Conservation (phyloP, 2,329 filamentous ascomycete species). For the Penicillium sp. region DNA sequence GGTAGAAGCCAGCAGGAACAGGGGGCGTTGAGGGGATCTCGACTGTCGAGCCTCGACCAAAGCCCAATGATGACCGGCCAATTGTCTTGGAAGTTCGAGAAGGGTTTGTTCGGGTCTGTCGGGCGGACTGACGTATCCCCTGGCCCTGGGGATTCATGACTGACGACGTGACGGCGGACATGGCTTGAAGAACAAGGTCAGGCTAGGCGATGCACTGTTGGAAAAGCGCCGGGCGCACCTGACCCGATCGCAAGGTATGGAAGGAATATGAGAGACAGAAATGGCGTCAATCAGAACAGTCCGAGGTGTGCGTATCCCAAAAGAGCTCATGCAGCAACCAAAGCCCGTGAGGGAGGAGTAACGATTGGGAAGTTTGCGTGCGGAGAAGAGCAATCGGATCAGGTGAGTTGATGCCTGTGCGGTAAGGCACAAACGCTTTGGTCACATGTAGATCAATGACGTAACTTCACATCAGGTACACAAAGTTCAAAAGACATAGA, state of each 20-base stretch:
- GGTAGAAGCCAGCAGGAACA: conserved; percentile 56
- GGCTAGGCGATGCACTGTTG: conserved; percentile 11
- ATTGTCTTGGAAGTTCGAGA: conserved; percentile 48
- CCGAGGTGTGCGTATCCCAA: neutral
- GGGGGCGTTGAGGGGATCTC: conserved; percentile 29
- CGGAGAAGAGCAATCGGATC: conserved; percentile 27
- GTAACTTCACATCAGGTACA: neutral
- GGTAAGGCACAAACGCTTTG: conserved; percentile 12
- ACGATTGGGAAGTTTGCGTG: conserved; percentile 22
- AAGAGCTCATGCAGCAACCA: conserved; percentile 5
- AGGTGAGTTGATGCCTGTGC: conserved; percentile 20
- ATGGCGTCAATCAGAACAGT: neutral
- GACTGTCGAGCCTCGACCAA: conserved; percentile 31
- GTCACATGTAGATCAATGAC: neutral
- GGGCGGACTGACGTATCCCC: conserved; percentile 36
- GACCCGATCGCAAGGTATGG: conserved; percentile 6
- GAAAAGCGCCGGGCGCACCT: conserved; percentile 10
- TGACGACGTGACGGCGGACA: conserved; percentile 30
- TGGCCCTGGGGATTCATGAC: conserved; percentile 28
- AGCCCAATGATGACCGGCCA: conserved; percentile 41
- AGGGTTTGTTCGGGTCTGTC: conserved; percentile 51
- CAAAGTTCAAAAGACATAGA: too few relatives aligned
- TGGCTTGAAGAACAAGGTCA: conserved; percentile 14
- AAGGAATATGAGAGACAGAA: neutral
- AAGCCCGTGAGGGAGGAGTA: conserved; percentile 5